These are phyloP conservation scores for Sphagnurus paluster DNA, from an alignment of 1,284 basidiomycete species.

Conservation along the genomic window DNA sequence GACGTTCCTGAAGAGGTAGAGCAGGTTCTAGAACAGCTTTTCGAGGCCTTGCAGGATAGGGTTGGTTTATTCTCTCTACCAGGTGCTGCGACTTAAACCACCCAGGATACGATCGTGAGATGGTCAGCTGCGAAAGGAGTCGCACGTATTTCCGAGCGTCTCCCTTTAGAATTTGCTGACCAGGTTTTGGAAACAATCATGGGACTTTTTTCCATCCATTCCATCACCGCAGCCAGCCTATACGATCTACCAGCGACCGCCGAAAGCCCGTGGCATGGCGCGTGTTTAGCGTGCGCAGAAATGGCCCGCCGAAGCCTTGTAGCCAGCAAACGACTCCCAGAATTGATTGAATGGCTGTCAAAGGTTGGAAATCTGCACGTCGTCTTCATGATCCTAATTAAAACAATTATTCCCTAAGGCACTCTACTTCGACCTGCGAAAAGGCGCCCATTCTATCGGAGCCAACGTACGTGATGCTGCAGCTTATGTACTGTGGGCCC, in stretches of 20 bases:
- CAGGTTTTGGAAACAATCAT: constrained; percentile 86
- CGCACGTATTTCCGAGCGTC: constrained; percentile 80
- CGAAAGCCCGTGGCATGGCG: constrained; percentile 94
- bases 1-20: constrained; percentile 86
- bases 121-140: constrained; percentile 96
- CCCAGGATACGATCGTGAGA: constrained; percentile 90
- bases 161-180: constrained; percentile 73
- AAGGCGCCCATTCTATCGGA: constrained; percentile 91
- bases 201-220: constrained; percentile 67
- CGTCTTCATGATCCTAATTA: constrained; percentile 5
- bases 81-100: constrained; percentile 1
- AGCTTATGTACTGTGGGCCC: constrained; percentile 93
- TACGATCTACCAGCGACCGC: constrained; percentile 75
- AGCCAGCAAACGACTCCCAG: constrained; percentile 52
- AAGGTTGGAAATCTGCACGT: constrained; percentile 49
- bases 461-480: constrained; percentile 94
- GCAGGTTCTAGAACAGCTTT: constrained; percentile 70
- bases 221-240: constrained; percentile 55
- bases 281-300: constrained; percentile 91
- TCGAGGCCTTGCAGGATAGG: constrained; percentile 81
- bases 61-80: constrained; percentile 39
- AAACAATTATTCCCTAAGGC: constrained; percentile 52
- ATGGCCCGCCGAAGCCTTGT: constrained; percentile 84
- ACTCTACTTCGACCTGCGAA: constrained; percentile 88
- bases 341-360: constrained; percentile 75